Evolutionary conservation across 2,329 filamentous ascomycete genomes (phyloP).

Genomic region (Diplodia seriata): DNA sequence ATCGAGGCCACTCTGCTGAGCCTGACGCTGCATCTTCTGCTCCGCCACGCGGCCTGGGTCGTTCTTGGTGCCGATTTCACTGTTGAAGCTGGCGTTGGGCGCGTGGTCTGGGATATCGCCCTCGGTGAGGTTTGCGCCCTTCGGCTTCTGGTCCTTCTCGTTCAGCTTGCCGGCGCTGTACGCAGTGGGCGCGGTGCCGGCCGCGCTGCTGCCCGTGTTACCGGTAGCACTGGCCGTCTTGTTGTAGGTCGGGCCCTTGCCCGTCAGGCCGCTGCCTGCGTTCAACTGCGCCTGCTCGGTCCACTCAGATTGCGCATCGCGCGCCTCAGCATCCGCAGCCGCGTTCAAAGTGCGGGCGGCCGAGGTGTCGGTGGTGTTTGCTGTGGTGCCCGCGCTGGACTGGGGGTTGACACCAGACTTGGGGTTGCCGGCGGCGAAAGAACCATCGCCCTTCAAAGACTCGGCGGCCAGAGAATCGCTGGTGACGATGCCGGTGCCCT

Average conservation of each 20-base stretch:
- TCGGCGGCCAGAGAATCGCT: constrained; percentile 79
- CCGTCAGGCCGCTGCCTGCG: constrained; percentile 47
- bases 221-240: constrained; percentile 9
- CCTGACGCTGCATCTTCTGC: constrained; percentile 44
- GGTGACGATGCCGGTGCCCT: constrained; percentile 69
- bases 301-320: constrained; percentile 52
- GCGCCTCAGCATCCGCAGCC: constrained; percentile 54
- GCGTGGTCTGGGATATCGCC: constrained; percentile 51
- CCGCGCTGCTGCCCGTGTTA: constrained; percentile 37
- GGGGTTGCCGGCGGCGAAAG: constrained; percentile 66
- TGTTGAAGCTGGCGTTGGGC: constrained; percentile 59
- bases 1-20: constrained; percentile 44
- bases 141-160: constrained; percentile 51
- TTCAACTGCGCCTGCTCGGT: constrained; percentile 50
- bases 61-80: constrained; percentile 61
- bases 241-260: constrained; percentile 47
- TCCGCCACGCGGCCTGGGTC: constrained; percentile 62
- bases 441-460: constrained; percentile 66
- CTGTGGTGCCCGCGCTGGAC: constrained; percentile 60
- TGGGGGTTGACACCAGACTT: constrained; percentile 59
- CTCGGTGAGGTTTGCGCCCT: constrained; percentile 60
- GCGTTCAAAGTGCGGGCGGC: constrained; percentile 59
- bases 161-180: constrained; percentile 43
- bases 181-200: constrained; percentile 48
- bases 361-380: constrained; percentile 64